phyloP scores from a whole-genome alignment of 2,329 filamentous ascomycete species.

The Exophiala calicioides region DNA sequence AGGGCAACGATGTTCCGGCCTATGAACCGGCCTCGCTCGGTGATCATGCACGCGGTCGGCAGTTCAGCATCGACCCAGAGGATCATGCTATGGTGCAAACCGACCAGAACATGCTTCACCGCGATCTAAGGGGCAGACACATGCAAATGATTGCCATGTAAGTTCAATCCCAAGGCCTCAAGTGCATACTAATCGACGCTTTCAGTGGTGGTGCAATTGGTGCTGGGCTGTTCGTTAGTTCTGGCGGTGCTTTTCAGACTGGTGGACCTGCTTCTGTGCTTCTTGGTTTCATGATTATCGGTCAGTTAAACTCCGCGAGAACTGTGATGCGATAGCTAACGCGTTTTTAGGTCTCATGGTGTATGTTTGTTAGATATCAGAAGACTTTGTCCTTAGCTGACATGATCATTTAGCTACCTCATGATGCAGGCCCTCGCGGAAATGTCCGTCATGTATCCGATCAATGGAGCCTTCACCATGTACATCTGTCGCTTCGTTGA shows the following conservation, averaged over 20 bases:
- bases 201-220: conserved; percentile 36
- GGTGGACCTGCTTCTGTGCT: conserved; percentile 43
- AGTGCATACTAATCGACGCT: conserved; percentile 13
- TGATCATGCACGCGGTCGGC: conserved; percentile 23
- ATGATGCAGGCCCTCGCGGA: conserved; percentile 76
- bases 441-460: conserved; percentile 85
- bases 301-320: conserved; percentile 32
- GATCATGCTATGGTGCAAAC: conserved; percentile 18
- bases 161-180: conserved; percentile 10
- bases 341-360: conserved; percentile 47
- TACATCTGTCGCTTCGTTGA: conserved; percentile 92
- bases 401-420: conserved; percentile 39
- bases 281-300: conserved; percentile 55
- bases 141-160: conserved; percentile 45
- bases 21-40: conserved; percentile 2
- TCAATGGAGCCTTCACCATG: conserved; percentile 86
- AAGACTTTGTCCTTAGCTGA: conserved; percentile 45
- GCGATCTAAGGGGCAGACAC: conserved; percentile 26
- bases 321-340: conserved; percentile 29
- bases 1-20: conserved; percentile 5
- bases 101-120: conserved; percentile 26
- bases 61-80: conserved; percentile 31
- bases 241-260: conserved; percentile 38
- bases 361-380: conserved; percentile 47
- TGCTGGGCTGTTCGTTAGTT: conserved; percentile 46